Percentiles rank a stretch among this genome's conserved stretches.
Conservation (phyloP, 2,329 filamentous ascomycete genomes). For the Stagonosporopsis vannaccii region DNA sequence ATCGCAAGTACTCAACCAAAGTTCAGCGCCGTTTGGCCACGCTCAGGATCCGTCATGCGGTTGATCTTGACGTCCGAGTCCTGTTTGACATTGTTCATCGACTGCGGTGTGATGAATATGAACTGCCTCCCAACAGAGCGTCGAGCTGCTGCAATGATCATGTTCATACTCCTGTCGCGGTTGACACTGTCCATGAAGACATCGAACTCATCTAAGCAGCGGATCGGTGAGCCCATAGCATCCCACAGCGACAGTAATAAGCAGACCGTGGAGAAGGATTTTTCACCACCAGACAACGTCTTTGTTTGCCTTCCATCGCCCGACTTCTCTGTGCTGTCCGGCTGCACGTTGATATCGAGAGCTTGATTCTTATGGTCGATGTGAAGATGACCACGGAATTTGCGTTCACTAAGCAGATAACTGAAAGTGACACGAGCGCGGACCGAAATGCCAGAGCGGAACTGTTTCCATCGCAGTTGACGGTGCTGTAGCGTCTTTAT, state of each 20-base stretch:
- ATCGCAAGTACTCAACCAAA: slow-evolving; percentile 23
- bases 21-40: slow-evolving; percentile 56
- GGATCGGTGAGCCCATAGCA: slow-evolving; percentile 93
- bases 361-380: slow-evolving; percentile 78
- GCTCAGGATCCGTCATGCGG: slow-evolving; percentile 65
- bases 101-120: slow-evolving; percentile 94
- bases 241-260: slow-evolving; percentile 94
- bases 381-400: slow-evolving; percentile 81
- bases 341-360: slow-evolving; percentile 78
- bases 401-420: slow-evolving; percentile 86
- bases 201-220: slow-evolving; percentile 97
- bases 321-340: slow-evolving; percentile 72
- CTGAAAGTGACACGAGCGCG: slow-evolving; percentile 85
- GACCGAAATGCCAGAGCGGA: slow-evolving; percentile 85
- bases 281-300: slow-evolving; percentile 94
- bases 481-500: slow-evolving; percentile 72
- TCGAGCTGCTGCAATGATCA: slow-evolving; percentile 89
- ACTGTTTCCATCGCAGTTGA: slow-evolving; percentile 77
- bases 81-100: slow-evolving; percentile 61
- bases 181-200: slow-evolving; percentile 99
- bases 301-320: slow-evolving; percentile 81
- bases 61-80: slow-evolving; percentile 78
- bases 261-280: slow-evolving; percentile 97
- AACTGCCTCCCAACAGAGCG: slow-evolving; percentile 91
- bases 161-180: slow-evolving; percentile 87